Percentiles rank a stretch among this genome's conserved stretches.
Evolutionary conservation across 1,284 basidiomycete species (phyloP).

Genomic region (Malassezia equina): DNA sequence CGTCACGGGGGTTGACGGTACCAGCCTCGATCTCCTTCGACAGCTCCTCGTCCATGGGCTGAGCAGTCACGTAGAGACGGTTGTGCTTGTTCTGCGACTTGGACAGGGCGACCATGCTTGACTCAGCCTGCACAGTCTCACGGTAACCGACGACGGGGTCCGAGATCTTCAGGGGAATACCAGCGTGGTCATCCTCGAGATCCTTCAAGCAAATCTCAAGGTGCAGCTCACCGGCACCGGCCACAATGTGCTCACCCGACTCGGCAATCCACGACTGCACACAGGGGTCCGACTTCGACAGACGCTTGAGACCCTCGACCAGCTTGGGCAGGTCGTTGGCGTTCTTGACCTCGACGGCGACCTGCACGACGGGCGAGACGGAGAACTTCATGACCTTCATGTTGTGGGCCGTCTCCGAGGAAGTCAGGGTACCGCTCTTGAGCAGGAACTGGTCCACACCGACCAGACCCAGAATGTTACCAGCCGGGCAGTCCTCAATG

Average conservation of each 20-base stretch:
- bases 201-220: conserved; percentile 99
- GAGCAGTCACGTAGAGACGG: conserved; percentile 85
- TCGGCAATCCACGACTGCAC: conserved; percentile 91
- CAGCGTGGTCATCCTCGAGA: conserved; percentile 98
- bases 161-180: conserved; percentile 97
- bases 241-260: conserved; percentile 95
- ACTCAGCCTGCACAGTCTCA: conserved; percentile 95
- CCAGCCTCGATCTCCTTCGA: conserved; percentile 84
- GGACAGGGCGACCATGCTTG: conserved; percentile 87
- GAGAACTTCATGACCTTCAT: conserved; percentile 91
- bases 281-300: conserved; percentile 99
- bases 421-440: conserved; percentile 90
- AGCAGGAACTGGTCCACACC: conserved; percentile 99
- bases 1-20: conserved; percentile 79
- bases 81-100: conserved; percentile 99
- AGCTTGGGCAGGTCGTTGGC: conserved; percentile 97
- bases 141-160: conserved; percentile 97
- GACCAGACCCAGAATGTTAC: conserved; percentile 98
- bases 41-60: conserved; percentile 88
- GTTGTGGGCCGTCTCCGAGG: conserved; percentile 98
- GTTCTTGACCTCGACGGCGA: conserved; percentile 99
- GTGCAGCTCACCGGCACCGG: conserved; percentile 97
- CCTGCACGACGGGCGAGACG: conserved; percentile 97
- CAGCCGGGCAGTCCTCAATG: conserved; percentile 96
- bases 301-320: conserved; percentile 98